phyloP scores from a whole-genome alignment of 2,329 filamentous ascomycete species.

The Penicillium capsulatum region DNA sequence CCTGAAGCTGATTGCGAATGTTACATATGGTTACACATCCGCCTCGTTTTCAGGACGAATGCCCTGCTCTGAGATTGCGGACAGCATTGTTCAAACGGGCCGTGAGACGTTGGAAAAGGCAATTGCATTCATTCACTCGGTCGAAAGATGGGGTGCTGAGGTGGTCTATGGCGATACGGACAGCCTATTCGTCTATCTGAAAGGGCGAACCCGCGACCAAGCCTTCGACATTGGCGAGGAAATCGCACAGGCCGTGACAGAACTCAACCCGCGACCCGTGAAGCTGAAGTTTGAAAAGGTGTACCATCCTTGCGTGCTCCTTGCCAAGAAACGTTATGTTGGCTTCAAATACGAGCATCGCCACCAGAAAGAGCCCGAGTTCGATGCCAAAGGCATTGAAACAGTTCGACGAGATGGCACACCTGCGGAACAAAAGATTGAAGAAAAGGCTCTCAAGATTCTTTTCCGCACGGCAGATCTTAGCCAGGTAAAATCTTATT shows the following conservation, averaged over 20 bases:
- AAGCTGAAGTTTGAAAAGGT: conserved; percentile 99
- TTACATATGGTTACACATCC: conserved; percentile 96
- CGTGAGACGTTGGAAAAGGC: conserved; percentile 92
- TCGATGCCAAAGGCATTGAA: conserved; percentile 98
- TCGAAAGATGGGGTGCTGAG: conserved; percentile 84
- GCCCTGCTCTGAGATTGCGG: conserved; percentile 96
- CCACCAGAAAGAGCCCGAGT: conserved; percentile 73
- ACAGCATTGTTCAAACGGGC: conserved; percentile 95
- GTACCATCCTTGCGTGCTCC: conserved; percentile 87
- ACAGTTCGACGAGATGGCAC: conserved; percentile 93
- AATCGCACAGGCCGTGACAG: conserved; percentile 80
- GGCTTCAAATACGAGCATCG: conserved; percentile 91
- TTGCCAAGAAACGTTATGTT: conserved; percentile 97
- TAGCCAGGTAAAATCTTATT: conserved; percentile 82
- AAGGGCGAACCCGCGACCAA: conserved; percentile 78
- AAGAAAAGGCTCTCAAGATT: conserved; percentile 83
- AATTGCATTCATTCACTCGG: conserved; percentile 86
- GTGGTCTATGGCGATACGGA: conserved; percentile 98
- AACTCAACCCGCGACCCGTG: conserved; percentile 83
- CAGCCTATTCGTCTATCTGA: conserved; percentile 85
- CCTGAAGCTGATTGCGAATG: conserved; percentile 94
- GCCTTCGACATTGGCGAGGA: conserved; percentile 92
- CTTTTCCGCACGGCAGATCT: conserved; percentile 88
- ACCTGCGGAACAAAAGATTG: conserved; percentile 91
- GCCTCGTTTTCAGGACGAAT: conserved; percentile 95